A percentile compares a stretch with the other conserved stretches of the same genome.
Conservation (phyloP, 495 filamentous ascomycete species). For the Hamigera avellanea region DNA sequence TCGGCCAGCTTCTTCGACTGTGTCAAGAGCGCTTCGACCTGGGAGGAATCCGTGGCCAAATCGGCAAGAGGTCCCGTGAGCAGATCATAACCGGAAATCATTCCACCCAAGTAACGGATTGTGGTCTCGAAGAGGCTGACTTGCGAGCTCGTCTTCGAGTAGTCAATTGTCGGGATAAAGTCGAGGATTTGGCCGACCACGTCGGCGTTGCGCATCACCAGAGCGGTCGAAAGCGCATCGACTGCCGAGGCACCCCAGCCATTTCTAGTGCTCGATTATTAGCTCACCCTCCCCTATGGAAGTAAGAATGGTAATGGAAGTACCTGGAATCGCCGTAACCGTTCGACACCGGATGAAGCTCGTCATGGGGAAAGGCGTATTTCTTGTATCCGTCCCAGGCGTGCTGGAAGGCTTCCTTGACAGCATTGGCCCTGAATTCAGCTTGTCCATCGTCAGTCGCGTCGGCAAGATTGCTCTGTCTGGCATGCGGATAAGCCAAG, state of each 20-base stretch:
- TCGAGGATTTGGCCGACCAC: conserved; percentile 59
- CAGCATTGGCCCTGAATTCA: conserved; percentile 43
- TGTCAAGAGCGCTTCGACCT: conserved; percentile 44
- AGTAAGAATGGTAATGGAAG: conserved; percentile 5
- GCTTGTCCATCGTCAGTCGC: not conserved
- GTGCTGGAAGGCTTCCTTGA: conserved; percentile 63
- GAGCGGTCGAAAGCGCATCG: conserved; percentile 71
- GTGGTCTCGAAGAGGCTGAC: conserved; percentile 85
- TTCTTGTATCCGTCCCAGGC: conserved; percentile 75
- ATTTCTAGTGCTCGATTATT: conserved; percentile 41
- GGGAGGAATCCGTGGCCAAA: conserved; percentile 30
- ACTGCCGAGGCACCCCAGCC: conserved; percentile 81
- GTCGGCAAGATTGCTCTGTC: conserved; percentile 4
- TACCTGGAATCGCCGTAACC: conserved; percentile 58
- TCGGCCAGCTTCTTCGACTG: conserved; percentile 64
- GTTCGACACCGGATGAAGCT: conserved; percentile 58
- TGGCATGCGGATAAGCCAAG: conserved; percentile 9
- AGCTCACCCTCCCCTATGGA: conserved; percentile 3
- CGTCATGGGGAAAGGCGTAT: conserved; percentile 73
- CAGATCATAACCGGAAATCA: conserved; percentile 76
- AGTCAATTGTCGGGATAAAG: conserved; percentile 59
- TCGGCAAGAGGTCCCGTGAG: conserved; percentile 56
- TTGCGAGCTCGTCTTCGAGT: conserved; percentile 38
- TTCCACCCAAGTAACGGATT: conserved; percentile 73
- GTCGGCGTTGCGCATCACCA: conserved; percentile 60